phyloP scores from a whole-genome alignment of 371 early-diverging fungal species.

The Mortierella sp. region DNA sequence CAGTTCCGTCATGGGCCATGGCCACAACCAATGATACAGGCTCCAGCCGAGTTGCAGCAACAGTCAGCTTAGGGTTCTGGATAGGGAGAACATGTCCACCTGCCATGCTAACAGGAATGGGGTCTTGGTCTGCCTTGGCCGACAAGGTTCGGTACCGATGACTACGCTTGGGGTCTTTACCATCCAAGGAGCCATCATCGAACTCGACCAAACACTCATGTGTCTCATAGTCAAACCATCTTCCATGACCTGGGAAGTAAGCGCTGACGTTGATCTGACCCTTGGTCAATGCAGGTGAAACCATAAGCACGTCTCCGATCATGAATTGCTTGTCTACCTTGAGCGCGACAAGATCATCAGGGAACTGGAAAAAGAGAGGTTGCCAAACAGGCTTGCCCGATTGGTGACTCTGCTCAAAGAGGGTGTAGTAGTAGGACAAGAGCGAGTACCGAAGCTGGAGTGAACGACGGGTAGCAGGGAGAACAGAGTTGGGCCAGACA shows the following conservation, averaged over 20 bases:
- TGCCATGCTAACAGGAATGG: slow-evolving; percentile 54
- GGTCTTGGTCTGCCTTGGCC: slow-evolving; percentile 17
- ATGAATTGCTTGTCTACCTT: slow-evolving; percentile 66
- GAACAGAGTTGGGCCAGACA: slow-evolving; percentile 57
- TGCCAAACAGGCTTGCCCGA: slow-evolving; percentile 63
- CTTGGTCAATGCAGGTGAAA: slow-evolving; percentile 61
- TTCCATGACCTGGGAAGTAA: slow-evolving; percentile 58
- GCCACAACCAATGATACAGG: slow-evolving; percentile 62
- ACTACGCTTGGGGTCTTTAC: slow-evolving; percentile 3
- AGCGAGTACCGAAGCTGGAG: slow-evolving; percentile 69
- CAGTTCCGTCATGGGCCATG: slow-evolving; percentile 54
- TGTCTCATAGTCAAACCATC: slow-evolving; percentile 62
- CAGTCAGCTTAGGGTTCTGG: slow-evolving; percentile 60
- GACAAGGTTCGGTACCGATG: slow-evolving; percentile 29
- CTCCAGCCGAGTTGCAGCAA: slow-evolving; percentile 55
- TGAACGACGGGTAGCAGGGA: slow-evolving; percentile 58
- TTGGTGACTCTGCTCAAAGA: slow-evolving; percentile 58
- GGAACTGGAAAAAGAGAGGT: slow-evolving; percentile 69
- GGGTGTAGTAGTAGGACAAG: slow-evolving; percentile 72
- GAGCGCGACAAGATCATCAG: slow-evolving; percentile 52
- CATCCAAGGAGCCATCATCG: not conserved
- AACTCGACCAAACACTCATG: slow-evolving; percentile 31
- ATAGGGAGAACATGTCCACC: slow-evolving; percentile 59
- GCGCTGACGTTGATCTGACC: slow-evolving; percentile 56
- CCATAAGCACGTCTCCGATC: slow-evolving; percentile 64